Percentiles rank a stretch among this genome's conserved stretches.
Evolutionary conservation across 441 rosid genomes (phyloP).

Genomic region (Manihot esculenta): DNA sequence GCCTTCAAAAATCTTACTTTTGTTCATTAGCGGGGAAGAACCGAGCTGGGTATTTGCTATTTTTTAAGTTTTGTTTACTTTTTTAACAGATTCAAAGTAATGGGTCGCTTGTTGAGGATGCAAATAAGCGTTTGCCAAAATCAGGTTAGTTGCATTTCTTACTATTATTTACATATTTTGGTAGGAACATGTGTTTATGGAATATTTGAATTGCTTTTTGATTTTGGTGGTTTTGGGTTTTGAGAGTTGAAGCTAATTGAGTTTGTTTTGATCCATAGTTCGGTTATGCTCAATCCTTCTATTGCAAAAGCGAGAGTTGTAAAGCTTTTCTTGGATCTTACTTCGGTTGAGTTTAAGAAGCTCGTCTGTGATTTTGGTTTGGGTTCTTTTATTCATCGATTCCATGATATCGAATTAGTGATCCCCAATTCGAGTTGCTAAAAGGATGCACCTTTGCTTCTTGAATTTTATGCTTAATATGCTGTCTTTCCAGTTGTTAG

Average conservation of each 20-base stretch:
- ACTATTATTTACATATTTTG: background rate
- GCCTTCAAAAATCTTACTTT: constrained; percentile 20
- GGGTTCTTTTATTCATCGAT: constrained; percentile 1
- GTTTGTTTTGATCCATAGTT: constrained; percentile 19
- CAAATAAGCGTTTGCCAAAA: constrained; percentile 29
- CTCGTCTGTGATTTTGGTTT: constrained; percentile 8
- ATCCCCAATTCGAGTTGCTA: constrained; percentile 14
- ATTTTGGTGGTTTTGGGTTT: background rate
- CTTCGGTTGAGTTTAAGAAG: constrained; percentile 17
- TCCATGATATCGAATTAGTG: constrained; percentile 1
- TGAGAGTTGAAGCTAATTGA: constrained; percentile 17
- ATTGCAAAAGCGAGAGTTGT: constrained; percentile 8
- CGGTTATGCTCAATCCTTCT: constrained; percentile 10
- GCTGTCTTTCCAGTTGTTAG: background rate
- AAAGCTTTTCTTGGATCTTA: constrained; percentile 33
- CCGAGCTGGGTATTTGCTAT: constrained; percentile 30
- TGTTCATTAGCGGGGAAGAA: constrained; percentile 17
- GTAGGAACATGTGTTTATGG: background rate
- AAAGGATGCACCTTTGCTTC: constrained; percentile 10
- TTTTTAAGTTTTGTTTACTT: constrained; percentile 21
- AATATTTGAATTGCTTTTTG: background rate
- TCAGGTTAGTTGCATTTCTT: constrained; percentile 40
- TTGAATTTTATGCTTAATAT: constrained; percentile 17
- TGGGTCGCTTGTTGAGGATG: constrained; percentile 37
- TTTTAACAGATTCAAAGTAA: constrained; percentile 36